Percentiles rank a stretch among this genome's conserved stretches.
phyloP scores from a whole-genome alignment of 495 filamentous ascomycete genomes.

The Talaromyces adpressus region DNA sequence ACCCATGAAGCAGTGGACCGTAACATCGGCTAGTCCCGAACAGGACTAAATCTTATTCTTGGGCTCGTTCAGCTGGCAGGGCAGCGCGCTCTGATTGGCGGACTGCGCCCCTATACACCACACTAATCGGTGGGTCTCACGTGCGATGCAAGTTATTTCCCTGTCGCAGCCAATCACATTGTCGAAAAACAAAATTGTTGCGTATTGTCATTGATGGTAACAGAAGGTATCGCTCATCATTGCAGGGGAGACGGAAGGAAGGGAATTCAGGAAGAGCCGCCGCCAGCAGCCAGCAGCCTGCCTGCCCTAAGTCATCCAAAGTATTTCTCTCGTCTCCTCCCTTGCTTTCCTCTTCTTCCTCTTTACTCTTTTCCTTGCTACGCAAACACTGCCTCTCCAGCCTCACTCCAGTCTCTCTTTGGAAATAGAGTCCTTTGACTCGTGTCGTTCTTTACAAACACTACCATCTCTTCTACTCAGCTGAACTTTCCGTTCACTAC shows the following conservation, averaged over 20 bases:
- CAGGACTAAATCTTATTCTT: background rate
- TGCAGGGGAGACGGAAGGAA: background rate
- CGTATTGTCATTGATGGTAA: background rate
- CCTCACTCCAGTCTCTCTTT: conserved; percentile 22
- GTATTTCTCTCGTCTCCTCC: conserved; percentile 4
- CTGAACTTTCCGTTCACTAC: background rate
- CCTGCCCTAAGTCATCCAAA: background rate
- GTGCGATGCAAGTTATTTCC: background rate
- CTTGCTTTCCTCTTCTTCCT: conserved; percentile 15
- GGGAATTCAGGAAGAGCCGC: background rate
- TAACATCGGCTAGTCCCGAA: background rate
- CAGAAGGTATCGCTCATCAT: background rate
- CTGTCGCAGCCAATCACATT: background rate
- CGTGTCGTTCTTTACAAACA: conserved; percentile 19
- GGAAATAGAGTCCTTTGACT: conserved; percentile 9
- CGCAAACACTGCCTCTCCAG: conserved; percentile 14
- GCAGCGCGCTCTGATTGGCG: background rate
- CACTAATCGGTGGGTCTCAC: background rate
- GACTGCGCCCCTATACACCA: background rate
- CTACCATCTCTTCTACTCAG: background rate
- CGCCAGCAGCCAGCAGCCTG: background rate
- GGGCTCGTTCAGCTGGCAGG: background rate
- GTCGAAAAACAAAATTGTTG: background rate
- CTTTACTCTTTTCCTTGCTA: conserved; percentile 19
- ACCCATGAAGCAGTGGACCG: background rate